Percentiles rank a stretch among this genome's conserved stretches.
Conservation (phyloP, 352 stramenopile genomes). For the Phytophthora sansomeana region DNA sequence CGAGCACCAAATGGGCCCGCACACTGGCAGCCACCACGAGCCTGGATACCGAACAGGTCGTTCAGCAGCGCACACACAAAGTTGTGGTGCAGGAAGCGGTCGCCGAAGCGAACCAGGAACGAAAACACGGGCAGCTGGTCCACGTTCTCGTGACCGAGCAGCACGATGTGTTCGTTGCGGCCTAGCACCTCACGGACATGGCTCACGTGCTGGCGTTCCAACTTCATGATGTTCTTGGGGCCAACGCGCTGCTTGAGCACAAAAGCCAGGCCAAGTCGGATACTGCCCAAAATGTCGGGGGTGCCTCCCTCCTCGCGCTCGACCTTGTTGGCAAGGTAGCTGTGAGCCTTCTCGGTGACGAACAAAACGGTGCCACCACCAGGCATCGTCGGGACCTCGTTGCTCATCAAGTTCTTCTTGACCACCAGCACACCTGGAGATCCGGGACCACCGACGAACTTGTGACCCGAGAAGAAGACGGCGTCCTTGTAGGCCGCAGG, state of each 20-base stretch:
- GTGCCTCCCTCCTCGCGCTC: slow-evolving; percentile 96
- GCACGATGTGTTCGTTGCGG: slow-evolving; percentile 74
- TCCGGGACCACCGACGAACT: slow-evolving; percentile 94
- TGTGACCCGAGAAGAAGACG: slow-evolving; percentile 97
- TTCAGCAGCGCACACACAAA: slow-evolving; percentile 98
- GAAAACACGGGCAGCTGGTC: slow-evolving; percentile 94
- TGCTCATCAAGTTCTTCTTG: slow-evolving; percentile 90
- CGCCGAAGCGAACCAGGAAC: slow-evolving; percentile 92
- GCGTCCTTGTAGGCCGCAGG: slow-evolving; percentile 90
- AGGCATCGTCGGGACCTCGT: slow-evolving; percentile 60
- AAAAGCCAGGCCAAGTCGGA: slow-evolving; percentile 93
- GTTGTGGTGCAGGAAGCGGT: slow-evolving; percentile 97
- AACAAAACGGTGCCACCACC: slow-evolving; percentile 65
- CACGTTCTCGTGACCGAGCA: slow-evolving; percentile 79
- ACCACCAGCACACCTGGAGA: slow-evolving; percentile 95
- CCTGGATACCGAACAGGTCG: slow-evolving; percentile 97
- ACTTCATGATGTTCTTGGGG: slow-evolving; percentile 54
- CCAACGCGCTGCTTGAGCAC: slow-evolving; percentile 88
- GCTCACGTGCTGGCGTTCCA: slow-evolving; percentile 56
- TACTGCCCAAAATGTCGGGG: slow-evolving; percentile 95
- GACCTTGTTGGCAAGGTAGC: slow-evolving; percentile 79
- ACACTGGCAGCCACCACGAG: slow-evolving; percentile 70
- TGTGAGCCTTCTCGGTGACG: too few species aligned
- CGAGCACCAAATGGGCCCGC: slow-evolving; percentile 94
- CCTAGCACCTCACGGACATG: slow-evolving; percentile 53